Conservation (phyloP, 169 alveolate species). For the Babesia sp. region DNA sequence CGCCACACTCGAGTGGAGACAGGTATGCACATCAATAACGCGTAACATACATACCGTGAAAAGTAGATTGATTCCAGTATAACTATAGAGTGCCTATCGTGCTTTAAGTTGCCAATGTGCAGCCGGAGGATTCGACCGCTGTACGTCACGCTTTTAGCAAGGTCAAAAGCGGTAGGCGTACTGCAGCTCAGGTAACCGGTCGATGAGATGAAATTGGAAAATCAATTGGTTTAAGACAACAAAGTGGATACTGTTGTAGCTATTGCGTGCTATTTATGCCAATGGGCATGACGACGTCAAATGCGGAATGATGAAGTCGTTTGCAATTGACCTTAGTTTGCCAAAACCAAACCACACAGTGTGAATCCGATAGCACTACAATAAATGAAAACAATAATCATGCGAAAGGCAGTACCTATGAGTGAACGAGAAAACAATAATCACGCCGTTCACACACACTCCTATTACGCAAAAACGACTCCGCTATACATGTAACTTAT, state of each 20-base stretch:
- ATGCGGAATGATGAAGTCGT: slow-evolving; percentile 61
- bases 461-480: too few species aligned
- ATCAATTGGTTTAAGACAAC: slow-evolving; percentile 4
- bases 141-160: slow-evolving; percentile 1
- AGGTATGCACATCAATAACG: not conserved
- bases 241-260: slow-evolving; percentile 28
- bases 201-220: slow-evolving; percentile 17
- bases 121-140: not conserved
- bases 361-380: slow-evolving; percentile 43
- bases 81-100: slow-evolving; percentile 18
- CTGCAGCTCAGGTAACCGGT: not conserved
- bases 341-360: not conserved
- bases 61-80: slow-evolving; percentile 56
- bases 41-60: not conserved
- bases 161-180: not conserved
- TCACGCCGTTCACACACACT: too few species aligned
- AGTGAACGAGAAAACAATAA: not conserved
- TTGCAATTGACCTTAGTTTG: slow-evolving; percentile 25
- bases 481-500: too few species aligned
- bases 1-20: too few species aligned
- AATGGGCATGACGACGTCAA: slow-evolving; percentile 60
- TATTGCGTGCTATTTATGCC: slow-evolving; percentile 42
- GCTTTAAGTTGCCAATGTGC: slow-evolving; percentile 9
- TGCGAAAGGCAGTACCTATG: slow-evolving; percentile 22
- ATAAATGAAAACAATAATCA: slow-evolving; percentile 49